These are phyloP conservation scores for Microbotryum lychnidis-dioicae DNA, from an alignment of 1,284 basidiomycete genomes.

Conservation along the genomic window DNA sequence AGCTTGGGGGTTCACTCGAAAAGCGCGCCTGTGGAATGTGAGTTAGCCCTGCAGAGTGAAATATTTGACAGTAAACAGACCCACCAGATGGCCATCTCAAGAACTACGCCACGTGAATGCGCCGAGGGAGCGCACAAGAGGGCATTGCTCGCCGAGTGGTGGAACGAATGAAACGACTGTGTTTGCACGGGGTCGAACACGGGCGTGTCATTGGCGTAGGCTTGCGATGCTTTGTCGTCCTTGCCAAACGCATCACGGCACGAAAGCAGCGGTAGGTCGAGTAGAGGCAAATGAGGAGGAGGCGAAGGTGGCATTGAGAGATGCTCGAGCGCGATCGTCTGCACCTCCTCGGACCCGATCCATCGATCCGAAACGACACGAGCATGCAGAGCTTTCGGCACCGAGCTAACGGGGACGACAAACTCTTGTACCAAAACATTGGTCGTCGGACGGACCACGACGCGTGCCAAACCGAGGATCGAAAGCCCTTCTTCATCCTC, in stretches of 20 bases:
- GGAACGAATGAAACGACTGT: slow-evolving; percentile 76
- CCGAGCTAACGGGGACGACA: slow-evolving; percentile 60
- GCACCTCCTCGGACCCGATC: slow-evolving; percentile 80
- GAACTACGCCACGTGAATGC: slow-evolving; percentile 43
- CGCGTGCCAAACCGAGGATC: slow-evolving; percentile 74
- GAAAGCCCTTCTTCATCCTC: slow-evolving; percentile 69
- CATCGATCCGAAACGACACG: slow-evolving; percentile 84
- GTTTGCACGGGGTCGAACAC: slow-evolving; percentile 74
- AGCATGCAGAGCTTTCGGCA: slow-evolving; percentile 55
- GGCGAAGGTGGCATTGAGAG: slow-evolving; percentile 69
- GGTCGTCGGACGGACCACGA: slow-evolving; percentile 61
- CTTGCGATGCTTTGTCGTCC: slow-evolving; percentile 12
- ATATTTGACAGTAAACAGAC: slow-evolving; percentile 18
- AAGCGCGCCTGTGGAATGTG: slow-evolving; percentile 37
- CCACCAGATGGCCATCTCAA: slow-evolving; percentile 63
- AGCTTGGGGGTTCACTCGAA: slow-evolving; percentile 36
- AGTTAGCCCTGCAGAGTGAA: background rate
- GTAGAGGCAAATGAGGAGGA: slow-evolving; percentile 56
- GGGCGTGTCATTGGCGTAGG: slow-evolving; percentile 32
- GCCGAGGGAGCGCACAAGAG: slow-evolving; percentile 47
- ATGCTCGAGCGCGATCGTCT: slow-evolving; percentile 56
- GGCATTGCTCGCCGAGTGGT: slow-evolving; percentile 61
- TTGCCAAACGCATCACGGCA: slow-evolving; percentile 42
- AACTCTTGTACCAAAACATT: slow-evolving; percentile 64
- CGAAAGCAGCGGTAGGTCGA: slow-evolving; percentile 75